phyloP scores from a whole-genome alignment of 2,329 filamentous ascomycete genomes.

The Stemphylium vesicarium region DNA sequence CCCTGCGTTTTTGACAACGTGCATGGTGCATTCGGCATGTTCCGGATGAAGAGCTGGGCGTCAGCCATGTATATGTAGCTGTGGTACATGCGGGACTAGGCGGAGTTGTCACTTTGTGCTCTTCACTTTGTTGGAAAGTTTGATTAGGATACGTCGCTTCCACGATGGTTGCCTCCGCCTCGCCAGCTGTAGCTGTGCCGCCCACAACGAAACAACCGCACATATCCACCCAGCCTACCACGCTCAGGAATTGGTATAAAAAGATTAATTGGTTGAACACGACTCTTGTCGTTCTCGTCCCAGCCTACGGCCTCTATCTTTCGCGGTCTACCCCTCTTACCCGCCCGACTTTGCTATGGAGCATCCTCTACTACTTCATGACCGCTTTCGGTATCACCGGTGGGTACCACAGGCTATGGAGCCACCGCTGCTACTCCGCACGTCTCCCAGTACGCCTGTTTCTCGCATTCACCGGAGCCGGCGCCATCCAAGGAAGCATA shows the following conservation, averaged over 20 bases:
- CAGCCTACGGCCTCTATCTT: constrained; percentile 72
- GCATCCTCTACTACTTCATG: constrained; percentile 80
- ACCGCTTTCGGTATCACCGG: constrained; percentile 69
- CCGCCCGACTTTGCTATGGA: constrained; percentile 73
- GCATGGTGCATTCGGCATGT: constrained; percentile 10
- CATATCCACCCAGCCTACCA: constrained; percentile 25
- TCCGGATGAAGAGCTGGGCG: not conserved
- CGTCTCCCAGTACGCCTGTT: constrained; percentile 52
- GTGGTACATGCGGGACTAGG: not conserved
- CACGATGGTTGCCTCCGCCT: constrained; percentile 10
- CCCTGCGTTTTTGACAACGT: constrained; percentile 4
- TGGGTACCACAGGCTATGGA: constrained; percentile 77
- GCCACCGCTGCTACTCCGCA: constrained; percentile 55
- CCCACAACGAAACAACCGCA: constrained; percentile 17
- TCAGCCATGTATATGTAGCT: constrained; percentile 12
- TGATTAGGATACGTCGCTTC: not conserved
- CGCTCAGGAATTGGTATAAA: constrained; percentile 76
- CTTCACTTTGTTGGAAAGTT: not conserved
- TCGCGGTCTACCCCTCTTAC: constrained; percentile 79
- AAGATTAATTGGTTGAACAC: constrained; percentile 94
- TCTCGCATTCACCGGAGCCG: constrained; percentile 54
- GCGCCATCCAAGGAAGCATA: constrained; percentile 56
- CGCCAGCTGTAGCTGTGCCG: not conserved
- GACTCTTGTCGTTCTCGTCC: constrained; percentile 77
- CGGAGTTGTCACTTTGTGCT: not conserved